Evolutionary conservation across 2,329 filamentous ascomycete genomes (phyloP).

Genomic region (Exophiala dermatitidis): DNA sequence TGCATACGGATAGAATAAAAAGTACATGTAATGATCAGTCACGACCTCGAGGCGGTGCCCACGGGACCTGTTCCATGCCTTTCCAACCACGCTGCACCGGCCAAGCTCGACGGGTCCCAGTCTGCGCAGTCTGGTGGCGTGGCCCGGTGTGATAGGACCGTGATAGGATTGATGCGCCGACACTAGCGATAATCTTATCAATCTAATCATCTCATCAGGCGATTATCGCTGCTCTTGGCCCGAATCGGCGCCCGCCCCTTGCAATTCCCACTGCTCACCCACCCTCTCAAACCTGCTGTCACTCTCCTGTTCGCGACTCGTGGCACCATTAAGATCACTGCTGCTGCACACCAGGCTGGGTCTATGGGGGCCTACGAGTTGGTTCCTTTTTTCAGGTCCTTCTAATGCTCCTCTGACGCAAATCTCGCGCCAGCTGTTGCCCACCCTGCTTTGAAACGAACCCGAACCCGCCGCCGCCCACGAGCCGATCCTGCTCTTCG

Average conservation of each 20-base stretch:
- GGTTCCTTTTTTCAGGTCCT: no score
- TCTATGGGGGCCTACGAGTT: no score
- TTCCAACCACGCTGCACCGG: not conserved
- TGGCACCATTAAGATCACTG: no score
- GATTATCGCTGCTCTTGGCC: not conserved
- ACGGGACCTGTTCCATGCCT: not conserved
- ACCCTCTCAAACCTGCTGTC: not conserved
- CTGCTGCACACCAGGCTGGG: no score
- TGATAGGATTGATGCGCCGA: not conserved
- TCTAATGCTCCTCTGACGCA: no score
- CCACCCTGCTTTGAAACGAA: no score
- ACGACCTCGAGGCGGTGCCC: not conserved
- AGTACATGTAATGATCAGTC: not conserved
- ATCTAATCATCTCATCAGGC: conserved; percentile 19
- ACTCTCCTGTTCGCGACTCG: no score
- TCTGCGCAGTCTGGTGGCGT: not conserved
- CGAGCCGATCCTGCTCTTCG: not conserved
- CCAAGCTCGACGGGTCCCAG: no score
- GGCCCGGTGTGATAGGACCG: not conserved
- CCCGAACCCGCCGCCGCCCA: not conserved
- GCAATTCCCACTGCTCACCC: not conserved
- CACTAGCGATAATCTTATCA: conserved; percentile 17
- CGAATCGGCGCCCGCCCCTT: not conserved
- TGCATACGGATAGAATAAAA: not conserved
- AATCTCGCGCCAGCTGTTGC: no score